Evolutionary conservation across 1,284 basidiomycete genomes (phyloP).

Genomic region (Ustilago shanxiensis): DNA sequence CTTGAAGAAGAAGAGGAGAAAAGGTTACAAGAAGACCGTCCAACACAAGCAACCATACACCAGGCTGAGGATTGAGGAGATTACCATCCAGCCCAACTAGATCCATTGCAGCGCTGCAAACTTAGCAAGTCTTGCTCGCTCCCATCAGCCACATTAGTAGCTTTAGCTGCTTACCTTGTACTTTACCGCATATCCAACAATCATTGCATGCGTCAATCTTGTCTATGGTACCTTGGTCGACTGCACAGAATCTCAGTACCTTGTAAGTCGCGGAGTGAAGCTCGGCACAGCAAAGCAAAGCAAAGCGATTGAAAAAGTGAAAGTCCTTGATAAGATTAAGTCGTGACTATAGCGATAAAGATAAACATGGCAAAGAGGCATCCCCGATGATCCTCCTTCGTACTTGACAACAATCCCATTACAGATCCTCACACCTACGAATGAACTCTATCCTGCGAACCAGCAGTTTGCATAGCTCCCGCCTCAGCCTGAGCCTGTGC

Average conservation of each 20-base stretch:
- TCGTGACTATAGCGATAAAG: slow-evolving; percentile 7
- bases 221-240: background rate
- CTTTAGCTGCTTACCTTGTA: too few species aligned
- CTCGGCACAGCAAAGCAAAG: background rate
- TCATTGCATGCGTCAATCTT: background rate
- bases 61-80: slow-evolving; percentile 72
- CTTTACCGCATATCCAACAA: slow-evolving; percentile 2
- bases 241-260: too few species aligned
- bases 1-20: slow-evolving; percentile 96
- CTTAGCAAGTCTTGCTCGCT: too few species aligned
- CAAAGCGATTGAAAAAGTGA: background rate
- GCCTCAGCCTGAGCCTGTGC: slow-evolving; percentile 24
- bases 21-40: slow-evolving; percentile 88
- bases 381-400: background rate
- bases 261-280: background rate
- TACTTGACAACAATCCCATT: background rate
- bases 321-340: slow-evolving; percentile 10
- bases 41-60: slow-evolving; percentile 94
- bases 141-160: too few species aligned
- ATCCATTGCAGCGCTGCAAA: too few species aligned
- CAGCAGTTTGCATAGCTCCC: slow-evolving; percentile 27
- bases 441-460: slow-evolving; percentile 11
- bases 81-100: slow-evolving; percentile 56
- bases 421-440: background rate
- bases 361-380: background rate